Evolutionary conservation across 179 eudicot genomes (phyloP), one percentile per base, ranked within the genome.

Genomic region (Gypsophila paniculata): DNA sequence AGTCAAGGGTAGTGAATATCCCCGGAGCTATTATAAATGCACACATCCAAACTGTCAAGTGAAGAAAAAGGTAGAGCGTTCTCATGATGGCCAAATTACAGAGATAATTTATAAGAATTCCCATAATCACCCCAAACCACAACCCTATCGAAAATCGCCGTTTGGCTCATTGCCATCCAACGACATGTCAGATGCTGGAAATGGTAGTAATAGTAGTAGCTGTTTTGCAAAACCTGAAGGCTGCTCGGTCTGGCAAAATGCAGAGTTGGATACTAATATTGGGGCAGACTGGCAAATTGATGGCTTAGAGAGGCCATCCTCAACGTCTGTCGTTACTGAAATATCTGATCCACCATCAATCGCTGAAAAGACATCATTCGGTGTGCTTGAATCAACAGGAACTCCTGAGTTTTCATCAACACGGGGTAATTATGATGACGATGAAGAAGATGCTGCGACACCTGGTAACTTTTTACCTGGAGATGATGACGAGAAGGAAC

Each of bases 1-100:
- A 49, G 84, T 81, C 46, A 81, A 81, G 81, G 84, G 84, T 2
- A 78, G 84, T 72, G 84, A 81, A 64, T 81, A 74, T 65, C 84
- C 84, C 36, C 67, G 84, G 32, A 81, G 84, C 49, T 81, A 81
- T 38, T 81, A 68, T 52, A 81, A 78, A 60, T 81, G 84, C 71
- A 77, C 84, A 6, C 77, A 78, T 75, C 77, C 72, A 25, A 68
- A 65, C n/a, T 83, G 86, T 74, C 72, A 21, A 59, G 77, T 83
- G 42, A 83, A 76, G 72, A 83, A 83, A 69, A 81, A 78, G 74
- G 80, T 83, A 8, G 86, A 83, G 25, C 78, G 82, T 52, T 78
- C 86, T 71, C 82, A 66, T 58, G 82, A 83, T 68, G 86, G 84
- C 23, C 76, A 74, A 29, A 78, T 83, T 21, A 81, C 84, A n/a